Conservation (phyloP, 371 early-diverging fungal genomes). For the Paraphysoderma sedebokerense region DNA sequence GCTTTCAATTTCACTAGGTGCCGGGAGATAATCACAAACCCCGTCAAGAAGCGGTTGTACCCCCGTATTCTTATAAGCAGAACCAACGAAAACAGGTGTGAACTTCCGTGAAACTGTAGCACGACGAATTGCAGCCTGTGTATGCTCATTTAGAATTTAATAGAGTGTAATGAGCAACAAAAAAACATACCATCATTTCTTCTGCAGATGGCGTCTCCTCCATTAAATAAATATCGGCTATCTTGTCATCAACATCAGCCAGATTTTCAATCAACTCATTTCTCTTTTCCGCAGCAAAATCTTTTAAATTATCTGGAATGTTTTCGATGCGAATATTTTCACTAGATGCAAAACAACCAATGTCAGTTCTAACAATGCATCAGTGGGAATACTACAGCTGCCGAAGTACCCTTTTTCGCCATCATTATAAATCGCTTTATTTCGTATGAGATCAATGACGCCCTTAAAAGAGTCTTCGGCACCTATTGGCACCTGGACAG, state of each 20-base stretch:
- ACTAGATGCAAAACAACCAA: constrained; percentile 10
- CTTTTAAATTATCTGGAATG: constrained; percentile 61
- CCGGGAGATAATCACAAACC: constrained; percentile 53
- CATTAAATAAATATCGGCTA: constrained; percentile 61
- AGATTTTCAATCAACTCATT: constrained; percentile 62
- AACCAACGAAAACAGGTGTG: constrained; percentile 73
- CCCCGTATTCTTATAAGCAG: constrained; percentile 71
- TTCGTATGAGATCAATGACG: constrained; percentile 78
- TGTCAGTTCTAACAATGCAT: constrained; percentile 7
- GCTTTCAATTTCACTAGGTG: constrained; percentile 56
- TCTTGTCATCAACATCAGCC: constrained; percentile 75
- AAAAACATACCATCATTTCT: constrained; percentile 30
- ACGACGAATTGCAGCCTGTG: constrained; percentile 48
- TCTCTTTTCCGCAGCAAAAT: constrained; percentile 48
- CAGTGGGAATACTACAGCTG: neutral
- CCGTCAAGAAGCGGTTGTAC: constrained; percentile 65
- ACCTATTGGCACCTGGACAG: constrained; percentile 87
- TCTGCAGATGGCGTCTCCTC: constrained; percentile 55
- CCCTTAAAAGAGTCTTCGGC: constrained; percentile 73
- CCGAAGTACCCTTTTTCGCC: constrained; percentile 61
- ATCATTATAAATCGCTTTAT: constrained; percentile 77
- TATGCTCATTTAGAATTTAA: neutral
- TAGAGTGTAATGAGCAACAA: neutral
- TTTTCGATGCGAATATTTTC: constrained; percentile 45
- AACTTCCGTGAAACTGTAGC: constrained; percentile 60